Evolutionary conservation across 495 filamentous ascomycete species (phyloP), one percentile per base, ranked within the genome.

Genomic region (Glonium stellatum): DNA sequence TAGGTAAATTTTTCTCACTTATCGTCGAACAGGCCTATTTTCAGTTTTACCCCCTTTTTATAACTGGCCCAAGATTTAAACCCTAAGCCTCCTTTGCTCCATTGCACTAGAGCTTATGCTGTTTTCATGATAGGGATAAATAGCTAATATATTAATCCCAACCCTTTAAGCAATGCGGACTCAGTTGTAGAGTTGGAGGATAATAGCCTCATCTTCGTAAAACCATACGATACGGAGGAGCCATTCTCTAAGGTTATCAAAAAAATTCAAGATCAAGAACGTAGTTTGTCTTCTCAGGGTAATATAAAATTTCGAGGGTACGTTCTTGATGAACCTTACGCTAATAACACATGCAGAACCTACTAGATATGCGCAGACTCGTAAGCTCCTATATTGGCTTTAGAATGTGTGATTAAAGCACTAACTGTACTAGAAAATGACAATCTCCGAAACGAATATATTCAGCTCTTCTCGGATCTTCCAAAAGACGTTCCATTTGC

Each of bases 371-470:
- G 72, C 76, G 4, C 78, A 81, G 73, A 76, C 78, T 44, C 78
- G 76, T 77, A 64, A 54, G 71, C 58, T 25, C 47, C 22, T 27
- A 15, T 19, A 21, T 15, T 4, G 2, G 1, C 25, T 34, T 25
- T 13, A 1, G 19, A 12, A 34, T 23, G 25, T 53, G 27, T 27
- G 25, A 12, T 46, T 11, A 11, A 15, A 12, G 8, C 9, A 5
- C 41, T 34, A 49, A 84, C 80, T 18, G 52, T 18, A 10, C 25
- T 5, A 55, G 53, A 92, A 75, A 89, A 92, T 66, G 83, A 90
- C 68, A 92, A 91, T 67, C 77, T 92, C 18, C 80, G 82, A 1
- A 69, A 78, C 59, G 88, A 92, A 68, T 92, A 89, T 71, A 27
- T 63, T 1, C 36, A 71, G 1, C 79, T 92, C 5, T 80, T 79